A percentile compares a stretch with the other conserved stretches of the same genome.
Evolutionary conservation across 2,329 filamentous ascomycete species (phyloP).

Genomic region (Ophiocordyceps sinensis): DNA sequence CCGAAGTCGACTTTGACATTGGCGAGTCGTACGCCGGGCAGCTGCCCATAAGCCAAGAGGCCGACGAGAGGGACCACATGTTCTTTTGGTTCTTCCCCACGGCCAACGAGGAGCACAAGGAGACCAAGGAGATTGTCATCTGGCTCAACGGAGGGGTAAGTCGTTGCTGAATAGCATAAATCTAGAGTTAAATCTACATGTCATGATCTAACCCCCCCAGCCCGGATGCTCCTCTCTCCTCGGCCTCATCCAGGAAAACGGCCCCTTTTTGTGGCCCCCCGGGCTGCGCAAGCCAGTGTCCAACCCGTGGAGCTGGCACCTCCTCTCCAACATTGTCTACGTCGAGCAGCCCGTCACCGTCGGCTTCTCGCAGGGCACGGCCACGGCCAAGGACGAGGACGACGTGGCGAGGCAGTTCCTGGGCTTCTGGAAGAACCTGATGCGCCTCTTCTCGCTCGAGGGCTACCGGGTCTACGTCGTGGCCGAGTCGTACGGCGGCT

Average conservation of each 20-base stretch:
- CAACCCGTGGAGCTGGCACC: conserved; percentile 57
- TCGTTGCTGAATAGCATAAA: no score
- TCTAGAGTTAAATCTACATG: no score
- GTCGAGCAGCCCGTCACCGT: conserved; percentile 55
- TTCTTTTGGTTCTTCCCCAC: conserved; percentile 58
- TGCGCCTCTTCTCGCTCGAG: conserved; percentile 54
- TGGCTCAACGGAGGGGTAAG: conserved; percentile 43
- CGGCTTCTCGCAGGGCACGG: conserved; percentile 52
- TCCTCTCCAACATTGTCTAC: conserved; percentile 42
- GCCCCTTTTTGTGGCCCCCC: conserved; percentile 55
- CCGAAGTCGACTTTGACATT: conserved; percentile 50
- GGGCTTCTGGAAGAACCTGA: conserved; percentile 67
- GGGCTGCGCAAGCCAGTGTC: conserved; percentile 51
- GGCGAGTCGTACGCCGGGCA: conserved; percentile 45
- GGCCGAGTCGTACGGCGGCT: conserved; percentile 55
- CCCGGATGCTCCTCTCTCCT: conserved; percentile 48
- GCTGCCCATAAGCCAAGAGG: conserved; percentile 34
- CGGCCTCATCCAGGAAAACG: conserved; percentile 63
- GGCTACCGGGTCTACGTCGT: conserved; percentile 58
- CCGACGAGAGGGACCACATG: conserved; percentile 35
- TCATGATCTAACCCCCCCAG: no score
- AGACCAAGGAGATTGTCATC: conserved; percentile 44
- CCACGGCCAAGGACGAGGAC: conserved; percentile 49
- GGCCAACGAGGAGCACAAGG: conserved; percentile 23
- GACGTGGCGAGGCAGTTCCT: conserved; percentile 59